phyloP scores from a whole-genome alignment of 352 stramenopile genomes.

The Globisporangium spiculum region DNA sequence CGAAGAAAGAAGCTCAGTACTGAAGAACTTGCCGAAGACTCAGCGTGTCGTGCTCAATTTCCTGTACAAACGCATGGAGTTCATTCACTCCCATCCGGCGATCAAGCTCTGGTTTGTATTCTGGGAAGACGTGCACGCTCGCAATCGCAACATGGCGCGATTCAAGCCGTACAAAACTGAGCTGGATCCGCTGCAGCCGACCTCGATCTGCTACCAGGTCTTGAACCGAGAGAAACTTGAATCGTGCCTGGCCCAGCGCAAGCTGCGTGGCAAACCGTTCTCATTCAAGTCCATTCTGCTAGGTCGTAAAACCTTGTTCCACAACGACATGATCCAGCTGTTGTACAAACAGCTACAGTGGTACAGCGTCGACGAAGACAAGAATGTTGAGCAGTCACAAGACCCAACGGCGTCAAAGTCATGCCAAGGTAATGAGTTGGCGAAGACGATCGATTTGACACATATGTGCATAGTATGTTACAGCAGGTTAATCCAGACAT shows the following conservation, averaged over 20 bases:
- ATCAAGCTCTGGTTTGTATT: constrained; percentile 36
- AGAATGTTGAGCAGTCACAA: no score
- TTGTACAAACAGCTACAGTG: no score
- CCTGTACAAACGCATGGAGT: constrained; percentile 35
- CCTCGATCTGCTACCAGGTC: constrained; percentile 11
- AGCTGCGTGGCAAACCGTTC: background rate
- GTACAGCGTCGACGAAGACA: no score
- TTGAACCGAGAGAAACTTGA: constrained; percentile 11
- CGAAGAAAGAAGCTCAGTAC: constrained; percentile 24
- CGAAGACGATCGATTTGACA: no score
- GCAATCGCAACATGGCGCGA: constrained; percentile 12
- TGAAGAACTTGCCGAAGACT: constrained; percentile 20
- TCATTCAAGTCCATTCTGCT: background rate
- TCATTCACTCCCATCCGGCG: constrained; percentile 29
- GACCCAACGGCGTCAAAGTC: no score
- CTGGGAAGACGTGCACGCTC: constrained; percentile 15
- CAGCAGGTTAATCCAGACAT: no score
- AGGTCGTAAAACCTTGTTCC: no score
- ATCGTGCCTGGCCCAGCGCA: constrained; percentile 5
- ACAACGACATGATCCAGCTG: no score
- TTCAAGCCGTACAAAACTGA: constrained; percentile 6
- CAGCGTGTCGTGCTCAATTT: constrained; percentile 29
- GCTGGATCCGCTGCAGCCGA: constrained; percentile 10
- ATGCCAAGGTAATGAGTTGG: no score
- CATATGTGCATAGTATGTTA: no score